phyloP scores from a whole-genome alignment of 2,329 filamentous ascomycete genomes.

The Samsoniella hepiali region DNA sequence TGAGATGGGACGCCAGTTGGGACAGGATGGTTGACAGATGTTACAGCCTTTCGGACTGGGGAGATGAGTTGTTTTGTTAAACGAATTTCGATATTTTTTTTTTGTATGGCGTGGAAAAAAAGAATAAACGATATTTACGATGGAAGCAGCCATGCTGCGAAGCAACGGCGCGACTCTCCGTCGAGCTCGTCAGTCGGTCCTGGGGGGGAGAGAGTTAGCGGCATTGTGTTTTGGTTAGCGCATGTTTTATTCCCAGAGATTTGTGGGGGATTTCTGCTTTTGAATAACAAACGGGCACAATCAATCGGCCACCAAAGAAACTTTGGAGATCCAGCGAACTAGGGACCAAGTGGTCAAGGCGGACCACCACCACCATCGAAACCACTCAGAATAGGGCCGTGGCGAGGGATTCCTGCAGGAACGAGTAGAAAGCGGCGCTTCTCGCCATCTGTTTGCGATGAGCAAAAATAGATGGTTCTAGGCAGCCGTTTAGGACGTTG shows the following conservation, averaged over 20 bases:
- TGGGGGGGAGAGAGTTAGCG: no score
- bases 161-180: no score
- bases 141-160: no score
- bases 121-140: no score
- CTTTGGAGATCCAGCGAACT: background rate
- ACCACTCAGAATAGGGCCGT: no score
- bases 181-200: background rate
- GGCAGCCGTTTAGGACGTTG: background rate
- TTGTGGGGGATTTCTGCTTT: conserved; percentile 9
- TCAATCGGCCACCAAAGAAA: background rate
- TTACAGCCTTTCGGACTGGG: background rate
- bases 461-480: background rate
- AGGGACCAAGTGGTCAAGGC: background rate
- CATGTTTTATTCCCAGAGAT: conserved; percentile 10
- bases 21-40: background rate
- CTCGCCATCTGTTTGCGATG: conserved; percentile 3
- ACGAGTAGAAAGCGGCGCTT: background rate
- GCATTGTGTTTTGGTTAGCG: background rate
- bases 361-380: background rate
- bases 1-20: background rate
- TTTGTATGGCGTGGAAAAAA: no score
- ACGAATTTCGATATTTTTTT: no score
- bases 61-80: background rate
- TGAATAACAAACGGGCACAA: conserved; percentile 7
- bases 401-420: background rate